Conservation (phyloP, 805 yeast genomes). For the Ogataea chonburiensis region DNA sequence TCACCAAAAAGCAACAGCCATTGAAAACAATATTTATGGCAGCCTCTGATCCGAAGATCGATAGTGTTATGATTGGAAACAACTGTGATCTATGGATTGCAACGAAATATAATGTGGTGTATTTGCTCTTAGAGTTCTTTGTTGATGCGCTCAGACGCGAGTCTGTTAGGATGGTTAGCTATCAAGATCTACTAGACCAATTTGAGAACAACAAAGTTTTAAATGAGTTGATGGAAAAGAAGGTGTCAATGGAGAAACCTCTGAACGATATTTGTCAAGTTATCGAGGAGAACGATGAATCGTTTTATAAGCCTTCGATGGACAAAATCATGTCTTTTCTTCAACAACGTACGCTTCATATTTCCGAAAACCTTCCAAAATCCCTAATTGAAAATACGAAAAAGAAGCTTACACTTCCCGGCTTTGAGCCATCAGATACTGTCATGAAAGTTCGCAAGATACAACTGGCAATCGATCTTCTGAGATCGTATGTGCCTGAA, state of each 20-base stretch:
- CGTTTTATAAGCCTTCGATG: constrained; percentile 44
- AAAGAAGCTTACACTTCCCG: constrained; percentile 28
- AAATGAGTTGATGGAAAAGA: constrained; percentile 23
- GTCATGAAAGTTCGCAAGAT: constrained; percentile 38
- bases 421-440: constrained; percentile 30
- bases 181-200: constrained; percentile 43
- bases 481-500: constrained; percentile 43
- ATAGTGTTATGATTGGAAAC: constrained; percentile 41
- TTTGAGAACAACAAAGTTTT: constrained; percentile 27
- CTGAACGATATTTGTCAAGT: constrained; percentile 39
- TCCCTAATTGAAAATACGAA: constrained; percentile 21
- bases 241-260: constrained; percentile 27
- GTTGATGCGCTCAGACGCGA: constrained; percentile 28
- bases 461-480: constrained; percentile 44
- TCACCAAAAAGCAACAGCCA: constrained; percentile 32
- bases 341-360: constrained; percentile 36
- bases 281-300: constrained; percentile 43
- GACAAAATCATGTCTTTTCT: constrained; percentile 40
- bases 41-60: constrained; percentile 19
- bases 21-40: constrained; percentile 42
- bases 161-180: constrained; percentile 34
- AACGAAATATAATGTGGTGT: constrained; percentile 41
- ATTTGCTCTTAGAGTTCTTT: constrained; percentile 40
- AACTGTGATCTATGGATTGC: constrained; percentile 40
- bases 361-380: constrained; percentile 39